Evolutionary conservation across 176 grass and related monocot genomes (phyloP).

Genomic region (Saccharum spontaneum): DNA sequence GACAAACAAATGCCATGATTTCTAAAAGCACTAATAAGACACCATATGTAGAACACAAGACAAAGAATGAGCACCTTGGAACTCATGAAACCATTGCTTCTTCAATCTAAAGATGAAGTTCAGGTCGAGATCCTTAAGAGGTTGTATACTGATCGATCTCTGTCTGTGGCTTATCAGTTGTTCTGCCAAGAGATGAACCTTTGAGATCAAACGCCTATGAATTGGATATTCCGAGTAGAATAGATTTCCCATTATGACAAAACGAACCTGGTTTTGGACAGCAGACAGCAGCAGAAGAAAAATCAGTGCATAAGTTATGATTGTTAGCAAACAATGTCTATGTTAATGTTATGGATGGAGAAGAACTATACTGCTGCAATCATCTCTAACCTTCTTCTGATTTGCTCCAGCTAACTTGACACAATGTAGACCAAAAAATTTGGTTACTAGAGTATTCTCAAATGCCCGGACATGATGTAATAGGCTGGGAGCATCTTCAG

Average conservation of each 20-base stretch:
- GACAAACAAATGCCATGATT: neutral
- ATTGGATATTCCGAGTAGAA: conserved; percentile 82
- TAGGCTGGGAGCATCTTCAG: conserved; percentile 98
- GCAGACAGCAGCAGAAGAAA: neutral
- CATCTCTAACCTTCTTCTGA: conserved; percentile 87
- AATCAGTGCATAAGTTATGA: conserved; percentile 22
- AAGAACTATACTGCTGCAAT: conserved; percentile 25
- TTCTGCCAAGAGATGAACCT: conserved; percentile 95
- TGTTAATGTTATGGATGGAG: neutral
- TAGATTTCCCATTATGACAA: conserved; percentile 99
- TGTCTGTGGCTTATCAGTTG: conserved; percentile 81
- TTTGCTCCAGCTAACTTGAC: conserved; percentile 88
- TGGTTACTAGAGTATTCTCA: conserved; percentile 91
- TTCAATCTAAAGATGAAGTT: conserved; percentile 96
- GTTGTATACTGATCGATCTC: conserved; percentile 96
- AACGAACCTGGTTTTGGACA: conserved; percentile 69
- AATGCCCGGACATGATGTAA: conserved; percentile 84
- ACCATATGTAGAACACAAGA: neutral
- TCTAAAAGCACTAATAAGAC: neutral
- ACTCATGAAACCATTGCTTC: conserved; percentile 87
- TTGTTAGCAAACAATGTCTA: neutral
- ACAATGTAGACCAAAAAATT: conserved; percentile 94
- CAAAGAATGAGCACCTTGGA: conserved; percentile 68
- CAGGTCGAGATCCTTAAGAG: conserved; percentile 97
- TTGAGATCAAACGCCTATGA: conserved; percentile 96